phyloP scores from a whole-genome alignment of 163 green algal genomes.

The Picocystis sp. region DNA sequence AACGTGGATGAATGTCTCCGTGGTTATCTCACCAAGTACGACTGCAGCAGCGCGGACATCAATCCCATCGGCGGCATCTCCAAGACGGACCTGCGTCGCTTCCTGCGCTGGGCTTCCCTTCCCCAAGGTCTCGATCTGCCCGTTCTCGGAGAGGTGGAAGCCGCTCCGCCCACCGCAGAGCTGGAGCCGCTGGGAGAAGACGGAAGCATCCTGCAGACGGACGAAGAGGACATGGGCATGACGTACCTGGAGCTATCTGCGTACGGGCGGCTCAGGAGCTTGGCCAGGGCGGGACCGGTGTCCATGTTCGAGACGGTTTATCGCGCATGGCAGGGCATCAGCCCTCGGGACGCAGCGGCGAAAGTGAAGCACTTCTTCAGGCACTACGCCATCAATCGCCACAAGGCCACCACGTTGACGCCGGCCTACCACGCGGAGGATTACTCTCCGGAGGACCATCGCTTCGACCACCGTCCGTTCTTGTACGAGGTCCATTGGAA shows the following conservation, averaged over 20 bases:
- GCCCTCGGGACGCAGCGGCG: constrained; percentile 27
- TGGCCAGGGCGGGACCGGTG: constrained; percentile 71
- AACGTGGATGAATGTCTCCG: constrained; percentile 92
- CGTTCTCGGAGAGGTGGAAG: constrained; percentile 54
- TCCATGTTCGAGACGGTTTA: constrained; percentile 58
- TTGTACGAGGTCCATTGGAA: constrained; percentile 84
- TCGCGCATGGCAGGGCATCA: constrained; percentile 1
- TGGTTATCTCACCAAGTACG: constrained; percentile 52
- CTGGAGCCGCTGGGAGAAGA: constrained; percentile 71
- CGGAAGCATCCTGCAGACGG: constrained; percentile 39
- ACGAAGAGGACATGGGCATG: constrained; percentile 95
- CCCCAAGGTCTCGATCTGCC: constrained; percentile 49
- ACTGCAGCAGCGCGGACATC: constrained; percentile 84
- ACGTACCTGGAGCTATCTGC: constrained; percentile 87
- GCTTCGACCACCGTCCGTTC: constrained; percentile 84
- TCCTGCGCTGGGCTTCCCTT: constrained; percentile 66
- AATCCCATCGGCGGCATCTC: constrained; percentile 82
- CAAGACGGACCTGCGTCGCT: constrained; percentile 59
- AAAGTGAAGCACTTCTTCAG: constrained; percentile 95
- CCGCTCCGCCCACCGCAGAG: constrained; percentile 77
- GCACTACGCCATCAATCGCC: constrained; percentile 87
- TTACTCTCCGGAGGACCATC: constrained; percentile 94
- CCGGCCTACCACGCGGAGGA: constrained; percentile 90
- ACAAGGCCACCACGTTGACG: constrained; percentile 92
- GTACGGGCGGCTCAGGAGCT: constrained; percentile 78